Base-by-base conservation (phyloP, 2,329 filamentous ascomycete genomes). In the Aspergillus latus region DNA sequence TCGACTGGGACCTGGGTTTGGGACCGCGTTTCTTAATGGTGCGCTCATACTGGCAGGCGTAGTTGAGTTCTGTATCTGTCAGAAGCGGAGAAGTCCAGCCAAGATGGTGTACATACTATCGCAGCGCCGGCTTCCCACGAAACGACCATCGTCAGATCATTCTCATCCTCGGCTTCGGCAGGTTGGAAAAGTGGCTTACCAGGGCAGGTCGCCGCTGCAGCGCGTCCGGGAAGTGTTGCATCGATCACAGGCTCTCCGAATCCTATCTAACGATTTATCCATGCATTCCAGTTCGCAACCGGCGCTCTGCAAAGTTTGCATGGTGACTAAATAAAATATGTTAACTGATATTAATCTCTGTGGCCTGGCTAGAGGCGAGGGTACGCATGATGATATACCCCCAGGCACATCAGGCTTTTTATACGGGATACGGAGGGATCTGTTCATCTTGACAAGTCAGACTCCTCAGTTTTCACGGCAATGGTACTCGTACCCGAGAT, bases 1-100 rank as follows among this genome's bases (percentile, higher is more conserved):
- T 43, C 10, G 13, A 29, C 15, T 52, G 52, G 7, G 62, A 47
- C 28, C 28, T 54, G 4, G 52, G 45, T n/a, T 55, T 55, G 2
- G 52, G 63, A 45, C 66, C 66, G 7, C 66, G 62, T 40, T 65
- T 68, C 46, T 62, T 62, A 7, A 64, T 54, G 28, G 49, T 57
- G 15, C 66, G 63, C 30, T 60, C 56, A 34, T 66, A 68, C 11
- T 64, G 54, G 30, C 66, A 68, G 11, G 55, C 26, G n/a, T 61
- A 59, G 2, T 59, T 47, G 5, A 60, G 59, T 15, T 61, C 63
- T 66, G 37, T 8, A 10, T 26, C 8, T n/a, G 49, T 52, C 21
- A 21, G 21, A 9, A 15, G 10, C n/a, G 26, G 2, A n/a, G 9
- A 34, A 8, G 7, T 6, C n/a, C 28, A 6, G 16, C 6, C 5